These are phyloP conservation scores for Xylariaceae sp. DNA, from an alignment of 2,329 filamentous ascomycete genomes.

Conservation along the genomic window DNA sequence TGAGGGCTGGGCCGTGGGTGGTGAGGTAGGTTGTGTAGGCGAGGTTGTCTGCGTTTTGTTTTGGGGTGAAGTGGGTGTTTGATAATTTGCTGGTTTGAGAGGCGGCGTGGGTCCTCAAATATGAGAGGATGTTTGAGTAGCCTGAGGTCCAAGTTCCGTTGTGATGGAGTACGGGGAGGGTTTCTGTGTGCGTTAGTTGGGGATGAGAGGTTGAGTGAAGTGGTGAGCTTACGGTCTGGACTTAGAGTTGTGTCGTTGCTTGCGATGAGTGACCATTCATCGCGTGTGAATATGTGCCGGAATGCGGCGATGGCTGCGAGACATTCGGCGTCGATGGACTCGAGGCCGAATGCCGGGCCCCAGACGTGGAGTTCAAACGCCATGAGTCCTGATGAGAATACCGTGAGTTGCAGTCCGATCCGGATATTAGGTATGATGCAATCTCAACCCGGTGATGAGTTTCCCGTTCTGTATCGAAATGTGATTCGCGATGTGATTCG, in stretches of 20 bases:
- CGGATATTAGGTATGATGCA: neutral
- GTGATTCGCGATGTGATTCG: neutral
- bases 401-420: too few relatives aligned
- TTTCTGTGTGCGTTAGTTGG: constrained; percentile 38
- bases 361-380: constrained; percentile 77
- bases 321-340: constrained; percentile 89
- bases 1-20: constrained; percentile 66
- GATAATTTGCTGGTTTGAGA: constrained; percentile 29
- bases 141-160: constrained; percentile 51
- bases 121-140: constrained; percentile 55
- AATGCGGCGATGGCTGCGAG: constrained; percentile 78
- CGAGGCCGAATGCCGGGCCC: constrained; percentile 81
- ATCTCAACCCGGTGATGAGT: neutral
- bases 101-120: constrained; percentile 40
- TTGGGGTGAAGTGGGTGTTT: constrained; percentile 37
- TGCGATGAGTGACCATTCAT: constrained; percentile 64
- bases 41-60: constrained; percentile 42
- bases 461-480: too few relatives aligned
- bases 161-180: constrained; percentile 51
- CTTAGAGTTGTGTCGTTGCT: constrained; percentile 68
- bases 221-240: constrained; percentile 57
- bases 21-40: constrained; percentile 65
- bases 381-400: constrained; percentile 22
- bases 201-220: constrained; percentile 16
- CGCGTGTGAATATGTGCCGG: constrained; percentile 52